phyloP scores from a whole-genome alignment of 169 alveolate genomes.

The Cyclospora cayetanensis region DNA sequence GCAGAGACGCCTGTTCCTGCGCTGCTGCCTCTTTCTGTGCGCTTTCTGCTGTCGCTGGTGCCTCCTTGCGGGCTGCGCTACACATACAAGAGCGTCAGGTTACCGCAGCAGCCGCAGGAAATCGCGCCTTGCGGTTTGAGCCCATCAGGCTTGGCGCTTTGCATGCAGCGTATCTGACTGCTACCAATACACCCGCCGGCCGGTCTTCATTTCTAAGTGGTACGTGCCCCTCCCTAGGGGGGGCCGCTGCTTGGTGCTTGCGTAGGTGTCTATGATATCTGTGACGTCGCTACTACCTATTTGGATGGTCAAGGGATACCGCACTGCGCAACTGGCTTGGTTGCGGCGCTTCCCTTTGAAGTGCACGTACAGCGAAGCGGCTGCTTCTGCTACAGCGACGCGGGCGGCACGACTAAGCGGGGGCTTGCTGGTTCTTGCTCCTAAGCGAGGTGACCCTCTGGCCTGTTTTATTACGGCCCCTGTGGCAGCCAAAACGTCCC shows the following conservation, averaged over 20 bases:
- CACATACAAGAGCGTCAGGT: too few species aligned
- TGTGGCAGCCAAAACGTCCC: not conserved
- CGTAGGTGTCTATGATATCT: not conserved
- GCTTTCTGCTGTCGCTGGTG: not conserved
- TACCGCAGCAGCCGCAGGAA: not conserved
- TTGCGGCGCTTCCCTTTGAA: not conserved
- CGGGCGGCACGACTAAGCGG: not conserved
- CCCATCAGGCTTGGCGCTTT: not conserved
- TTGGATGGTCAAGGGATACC: not conserved
- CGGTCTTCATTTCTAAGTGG: too few species aligned
- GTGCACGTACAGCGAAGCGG: not conserved
- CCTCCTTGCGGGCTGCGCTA: not conserved
- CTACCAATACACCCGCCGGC: not conserved
- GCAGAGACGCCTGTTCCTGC: not conserved
- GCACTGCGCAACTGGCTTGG: not conserved
- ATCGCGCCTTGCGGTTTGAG: not conserved
- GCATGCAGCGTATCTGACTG: not conserved
- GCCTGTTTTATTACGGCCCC: not conserved
- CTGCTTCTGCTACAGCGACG: not conserved
- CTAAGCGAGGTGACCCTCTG: not conserved
- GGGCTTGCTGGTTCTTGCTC: not conserved
- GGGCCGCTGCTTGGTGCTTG: not conserved
- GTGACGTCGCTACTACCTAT: not conserved
- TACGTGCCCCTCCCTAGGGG: too few species aligned
- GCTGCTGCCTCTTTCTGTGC: slow-evolving; percentile 22